Conservation (phyloP, 805 yeast species). For the Komagataella phaffii region DNA sequence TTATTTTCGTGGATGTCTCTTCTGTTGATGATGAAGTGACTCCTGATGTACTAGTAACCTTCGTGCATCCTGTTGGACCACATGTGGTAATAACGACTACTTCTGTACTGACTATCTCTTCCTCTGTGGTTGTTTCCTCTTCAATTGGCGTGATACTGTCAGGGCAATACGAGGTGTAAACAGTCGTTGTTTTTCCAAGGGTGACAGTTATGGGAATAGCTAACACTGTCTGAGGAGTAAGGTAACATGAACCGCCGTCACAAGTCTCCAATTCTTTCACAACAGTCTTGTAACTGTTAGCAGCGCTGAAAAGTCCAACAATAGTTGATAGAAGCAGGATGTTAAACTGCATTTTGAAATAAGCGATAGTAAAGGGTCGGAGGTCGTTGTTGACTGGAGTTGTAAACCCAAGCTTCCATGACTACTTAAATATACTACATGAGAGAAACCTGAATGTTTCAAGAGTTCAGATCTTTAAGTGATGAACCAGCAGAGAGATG, state of each 20-base stretch:
- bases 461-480: neutral
- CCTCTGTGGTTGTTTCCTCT: neutral
- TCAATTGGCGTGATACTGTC: neutral
- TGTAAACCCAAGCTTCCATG: neutral
- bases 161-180: neutral
- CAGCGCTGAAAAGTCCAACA: neutral
- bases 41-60: neutral
- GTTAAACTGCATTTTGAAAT: neutral
- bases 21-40: neutral
- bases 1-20: neutral
- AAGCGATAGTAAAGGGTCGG: neutral
- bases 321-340: neutral
- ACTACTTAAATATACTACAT: neutral
- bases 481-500: neutral
- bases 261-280: neutral
- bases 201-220: neutral
- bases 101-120: neutral
- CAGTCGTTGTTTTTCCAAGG: neutral
- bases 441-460: neutral
- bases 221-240: neutral
- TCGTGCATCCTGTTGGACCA: neutral
- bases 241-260: neutral
- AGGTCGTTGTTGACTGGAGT: neutral
- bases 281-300: neutral
- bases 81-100: neutral